Evolutionary conservation across 768 basidiomycete species (phyloP).

Genomic region (Lactarius indigo): DNA sequence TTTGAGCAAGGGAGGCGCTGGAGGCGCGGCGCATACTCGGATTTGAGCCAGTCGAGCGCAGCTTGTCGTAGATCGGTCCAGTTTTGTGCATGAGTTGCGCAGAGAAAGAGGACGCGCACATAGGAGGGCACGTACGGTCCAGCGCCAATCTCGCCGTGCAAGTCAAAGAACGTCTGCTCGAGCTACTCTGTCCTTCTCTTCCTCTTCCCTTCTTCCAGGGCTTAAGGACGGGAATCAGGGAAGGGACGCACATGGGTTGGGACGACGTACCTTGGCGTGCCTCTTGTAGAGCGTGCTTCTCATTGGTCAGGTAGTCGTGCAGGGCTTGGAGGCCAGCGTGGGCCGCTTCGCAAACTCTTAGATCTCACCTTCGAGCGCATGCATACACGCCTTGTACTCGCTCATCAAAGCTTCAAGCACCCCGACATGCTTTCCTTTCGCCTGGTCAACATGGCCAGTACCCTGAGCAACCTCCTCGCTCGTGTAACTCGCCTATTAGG

Average conservation of each 20-base stretch:
- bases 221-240: conserved; percentile 32
- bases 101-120: conserved; percentile 62
- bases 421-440: conserved; percentile 43
- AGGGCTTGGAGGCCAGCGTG: conserved; percentile 37
- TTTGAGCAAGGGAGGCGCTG: conserved; percentile 58
- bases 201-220: conserved; percentile 40
- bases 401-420: conserved; percentile 53
- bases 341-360: conserved; percentile 43
- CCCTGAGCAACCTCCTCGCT: conserved; percentile 48
- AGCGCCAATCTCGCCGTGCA: conserved; percentile 69
- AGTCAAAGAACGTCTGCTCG: conserved; percentile 75
- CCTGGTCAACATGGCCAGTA: conserved; percentile 33
- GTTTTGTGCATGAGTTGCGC: conserved; percentile 77
- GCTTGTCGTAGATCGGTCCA: conserved; percentile 76
- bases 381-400: conserved; percentile 51
- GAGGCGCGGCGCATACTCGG: conserved; percentile 82
- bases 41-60: conserved; percentile 68
- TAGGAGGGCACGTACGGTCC: conserved; percentile 74
- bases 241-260: not conserved
- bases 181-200: conserved; percentile 45
- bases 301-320: conserved; percentile 37
- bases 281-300: conserved; percentile 32
- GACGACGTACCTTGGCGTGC: conserved; percentile 40
- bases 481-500: conserved; percentile 54
- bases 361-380: conserved; percentile 45